Evolutionary conservation across 768 basidiomycete species (phyloP).

Genomic region (Naganishia vishniacii): DNA sequence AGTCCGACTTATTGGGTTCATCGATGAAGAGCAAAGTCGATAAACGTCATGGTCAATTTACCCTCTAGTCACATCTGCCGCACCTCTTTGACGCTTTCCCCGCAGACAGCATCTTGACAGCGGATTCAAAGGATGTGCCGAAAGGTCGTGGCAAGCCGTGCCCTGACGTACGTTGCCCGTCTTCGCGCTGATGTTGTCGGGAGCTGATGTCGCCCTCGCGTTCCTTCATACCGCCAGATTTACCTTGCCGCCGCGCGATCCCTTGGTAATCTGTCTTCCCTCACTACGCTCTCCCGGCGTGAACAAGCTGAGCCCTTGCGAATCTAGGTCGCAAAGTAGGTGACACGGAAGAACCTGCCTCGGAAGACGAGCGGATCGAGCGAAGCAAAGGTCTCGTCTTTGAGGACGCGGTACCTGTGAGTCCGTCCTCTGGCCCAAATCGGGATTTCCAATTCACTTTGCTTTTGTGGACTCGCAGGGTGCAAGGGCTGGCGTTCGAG

Average conservation of each 20-base stretch:
- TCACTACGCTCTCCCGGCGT: background rate
- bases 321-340: constrained; percentile 41
- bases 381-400: constrained; percentile 41
- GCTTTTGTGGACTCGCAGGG: constrained; percentile 30
- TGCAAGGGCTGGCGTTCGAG: constrained; percentile 43
- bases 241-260: constrained; percentile 46
- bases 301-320: background rate
- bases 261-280: constrained; percentile 34
- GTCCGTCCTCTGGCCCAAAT: background rate
- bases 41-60: too few relatives aligned
- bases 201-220: background rate
- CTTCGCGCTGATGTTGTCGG: background rate
- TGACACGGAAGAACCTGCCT: constrained; percentile 33
- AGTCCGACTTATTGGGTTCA: too few relatives aligned
- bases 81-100: constrained; percentile 45
- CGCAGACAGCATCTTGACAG: constrained; percentile 39
- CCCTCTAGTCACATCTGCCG: constrained; percentile 40
- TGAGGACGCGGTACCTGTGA: constrained; percentile 44
- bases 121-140: constrained; percentile 41
- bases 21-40: too few relatives aligned
- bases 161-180: constrained; percentile 33
- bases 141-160: constrained; percentile 45
- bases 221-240: constrained; percentile 24
- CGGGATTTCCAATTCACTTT: background rate
- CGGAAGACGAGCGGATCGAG: constrained; percentile 35